Conservation (phyloP, 2,329 filamentous ascomycete genomes). For the Helminthosporium solani region DNA sequence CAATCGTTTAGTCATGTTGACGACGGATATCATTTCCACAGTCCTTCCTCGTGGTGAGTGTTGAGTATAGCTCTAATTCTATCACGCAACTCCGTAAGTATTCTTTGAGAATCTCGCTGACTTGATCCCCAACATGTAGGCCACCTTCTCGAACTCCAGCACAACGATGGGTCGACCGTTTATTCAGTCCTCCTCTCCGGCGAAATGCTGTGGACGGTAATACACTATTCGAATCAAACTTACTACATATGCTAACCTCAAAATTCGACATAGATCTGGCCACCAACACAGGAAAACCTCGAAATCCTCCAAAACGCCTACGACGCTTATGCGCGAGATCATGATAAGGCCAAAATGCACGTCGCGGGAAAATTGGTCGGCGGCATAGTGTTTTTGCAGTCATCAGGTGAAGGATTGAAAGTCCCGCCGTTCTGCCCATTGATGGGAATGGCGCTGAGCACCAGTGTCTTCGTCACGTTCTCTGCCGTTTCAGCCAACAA, state of each 20-base stretch:
- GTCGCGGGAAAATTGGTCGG: constrained; percentile 10
- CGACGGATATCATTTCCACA: constrained; percentile 4
- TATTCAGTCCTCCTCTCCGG: constrained; percentile 18
- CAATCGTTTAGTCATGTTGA: constrained; percentile 1
- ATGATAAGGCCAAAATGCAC: background rate
- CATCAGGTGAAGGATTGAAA: constrained; percentile 13
- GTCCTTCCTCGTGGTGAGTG: constrained; percentile 9
- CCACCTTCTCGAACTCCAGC: constrained; percentile 12
- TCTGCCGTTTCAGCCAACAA: constrained; percentile 6
- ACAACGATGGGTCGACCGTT: constrained; percentile 19
- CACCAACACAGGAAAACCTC: constrained; percentile 19
- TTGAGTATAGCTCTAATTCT: too few relatives aligned
- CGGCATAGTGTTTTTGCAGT: constrained; percentile 19
- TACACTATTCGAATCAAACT: too few relatives aligned
- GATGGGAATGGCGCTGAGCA: constrained; percentile 10
- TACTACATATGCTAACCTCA: too few relatives aligned
- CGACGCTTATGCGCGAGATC: constrained; percentile 2
- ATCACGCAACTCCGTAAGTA: too few relatives aligned
- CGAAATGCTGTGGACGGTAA: constrained; percentile 18
- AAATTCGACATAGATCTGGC: too few relatives aligned
- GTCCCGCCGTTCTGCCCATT: constrained; percentile 20
- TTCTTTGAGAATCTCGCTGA: too few relatives aligned
- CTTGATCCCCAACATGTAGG: too few relatives aligned
- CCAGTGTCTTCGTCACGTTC: constrained; percentile 12
- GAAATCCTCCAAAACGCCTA: constrained; percentile 11